Conservation (phyloP, 2,329 filamentous ascomycete species). For the Pyrenophora seminiperda region DNA sequence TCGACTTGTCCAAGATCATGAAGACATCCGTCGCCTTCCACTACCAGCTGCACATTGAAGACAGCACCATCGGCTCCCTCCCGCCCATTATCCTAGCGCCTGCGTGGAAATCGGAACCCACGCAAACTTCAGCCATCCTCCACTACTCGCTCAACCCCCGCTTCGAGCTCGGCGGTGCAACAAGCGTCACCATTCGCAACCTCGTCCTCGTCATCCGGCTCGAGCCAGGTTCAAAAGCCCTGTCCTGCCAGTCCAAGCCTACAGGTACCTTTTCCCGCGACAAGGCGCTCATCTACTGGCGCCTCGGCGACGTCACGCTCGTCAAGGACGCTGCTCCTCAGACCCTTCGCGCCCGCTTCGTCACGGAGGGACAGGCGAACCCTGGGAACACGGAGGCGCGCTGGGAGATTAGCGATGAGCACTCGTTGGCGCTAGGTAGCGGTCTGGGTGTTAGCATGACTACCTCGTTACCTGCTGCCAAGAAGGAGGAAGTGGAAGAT, state of each 20-base stretch:
- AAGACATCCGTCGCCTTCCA: slow-evolving; percentile 85
- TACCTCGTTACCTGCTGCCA: slow-evolving; percentile 49
- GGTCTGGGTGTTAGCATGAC: slow-evolving; percentile 63
- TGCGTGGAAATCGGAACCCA: slow-evolving; percentile 80
- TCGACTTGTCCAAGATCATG: slow-evolving; percentile 73
- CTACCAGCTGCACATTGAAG: slow-evolving; percentile 80
- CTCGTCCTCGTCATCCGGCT: slow-evolving; percentile 75
- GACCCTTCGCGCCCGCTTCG: slow-evolving; percentile 83
- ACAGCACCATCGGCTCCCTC: slow-evolving; percentile 58
- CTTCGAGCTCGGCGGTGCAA: slow-evolving; percentile 53
- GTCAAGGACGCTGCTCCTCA: slow-evolving; percentile 63
- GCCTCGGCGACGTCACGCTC: slow-evolving; percentile 73
- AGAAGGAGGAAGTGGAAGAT: slow-evolving; percentile 51
- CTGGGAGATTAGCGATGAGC: slow-evolving; percentile 70
- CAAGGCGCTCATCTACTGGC: slow-evolving; percentile 79
- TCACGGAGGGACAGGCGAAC: slow-evolving; percentile 72
- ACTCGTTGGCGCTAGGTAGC: slow-evolving; percentile 58
- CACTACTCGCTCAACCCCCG: slow-evolving; percentile 82
- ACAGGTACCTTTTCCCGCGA: slow-evolving; percentile 79
- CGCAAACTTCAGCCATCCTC: slow-evolving; percentile 84
- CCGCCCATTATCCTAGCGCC: slow-evolving; percentile 76
- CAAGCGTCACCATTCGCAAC: slow-evolving; percentile 69
- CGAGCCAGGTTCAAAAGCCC: slow-evolving; percentile 65
- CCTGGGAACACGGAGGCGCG: slow-evolving; percentile 80
- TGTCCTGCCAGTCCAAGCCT: slow-evolving; percentile 76